These are phyloP conservation scores for Eragrostis tef DNA, from an alignment of 202 grass and related monocot species.

Conservation along the genomic window DNA sequence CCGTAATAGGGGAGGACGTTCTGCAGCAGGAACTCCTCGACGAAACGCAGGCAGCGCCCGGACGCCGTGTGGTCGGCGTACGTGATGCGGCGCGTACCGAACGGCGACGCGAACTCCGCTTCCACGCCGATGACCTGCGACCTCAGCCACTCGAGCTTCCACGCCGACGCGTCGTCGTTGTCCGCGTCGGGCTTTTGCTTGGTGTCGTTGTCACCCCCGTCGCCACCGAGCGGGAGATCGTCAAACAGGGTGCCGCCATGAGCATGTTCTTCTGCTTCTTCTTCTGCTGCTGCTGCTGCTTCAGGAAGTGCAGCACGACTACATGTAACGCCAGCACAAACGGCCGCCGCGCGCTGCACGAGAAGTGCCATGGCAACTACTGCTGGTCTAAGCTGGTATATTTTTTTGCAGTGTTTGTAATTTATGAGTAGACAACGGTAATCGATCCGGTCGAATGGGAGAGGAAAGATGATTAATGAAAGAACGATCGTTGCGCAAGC, in stretches of 20 bases:
- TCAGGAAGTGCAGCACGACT: no score
- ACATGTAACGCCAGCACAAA: neutral
- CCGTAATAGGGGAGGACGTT: conserved; percentile 72
- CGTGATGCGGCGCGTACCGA: conserved; percentile 56
- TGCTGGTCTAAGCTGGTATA: neutral
- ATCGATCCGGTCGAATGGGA: neutral
- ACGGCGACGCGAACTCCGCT: conserved; percentile 60
- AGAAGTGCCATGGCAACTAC: conserved; percentile 13
- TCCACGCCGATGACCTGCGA: conserved; percentile 64
- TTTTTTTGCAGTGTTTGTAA: neutral
- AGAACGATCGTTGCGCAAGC: neutral
- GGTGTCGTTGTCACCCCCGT: neutral
- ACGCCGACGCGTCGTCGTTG: neutral
- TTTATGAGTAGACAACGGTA: neutral
- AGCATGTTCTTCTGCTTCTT: neutral
- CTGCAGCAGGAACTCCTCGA: conserved; percentile 62
- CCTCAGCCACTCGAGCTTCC: conserved; percentile 56
- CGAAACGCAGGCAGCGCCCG: conserved; percentile 53
- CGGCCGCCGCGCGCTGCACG: conserved; percentile 1
- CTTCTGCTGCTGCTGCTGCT: neutral
- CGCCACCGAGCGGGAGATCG: conserved; percentile 10
- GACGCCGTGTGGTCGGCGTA: conserved; percentile 79
- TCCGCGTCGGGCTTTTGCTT: neutral
- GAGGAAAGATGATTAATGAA: neutral
- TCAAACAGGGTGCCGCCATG: conserved; percentile 3